Evolutionary conservation across 176 grass and related monocot genomes (phyloP), one percentile per base, ranked within the genome.

Genomic region (Aegilops bicornis): DNA sequence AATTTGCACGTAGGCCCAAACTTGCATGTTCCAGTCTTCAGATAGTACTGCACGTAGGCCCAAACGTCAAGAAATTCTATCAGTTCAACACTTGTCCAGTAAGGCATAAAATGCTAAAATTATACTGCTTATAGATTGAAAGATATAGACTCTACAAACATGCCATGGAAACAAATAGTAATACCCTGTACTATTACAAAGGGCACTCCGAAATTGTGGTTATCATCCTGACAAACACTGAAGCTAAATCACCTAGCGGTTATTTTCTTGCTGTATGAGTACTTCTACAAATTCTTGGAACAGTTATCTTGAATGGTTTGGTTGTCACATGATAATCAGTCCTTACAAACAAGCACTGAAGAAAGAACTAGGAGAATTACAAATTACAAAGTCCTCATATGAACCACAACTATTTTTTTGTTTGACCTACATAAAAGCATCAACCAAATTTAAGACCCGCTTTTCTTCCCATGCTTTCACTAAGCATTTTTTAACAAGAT

Each of bases 1-100:
- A 99, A 99, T 93, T 99, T 99, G 86, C 97, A 99, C 63, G 97
- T 99, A 79, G 94, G 92, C 45, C 97, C 97, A 92, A 97, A 99
- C 87, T 99, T 99, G 90, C 97, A 99, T 80, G 94, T 97, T 87
- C 94, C 97, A 1, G 94, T 97, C 89, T 96, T 99, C 82, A 99
- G 77, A 83, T 95, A 99, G 69, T 92, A 99, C 97, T 99, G 77
- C 22, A 89, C 7, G 17, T 78, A 69, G 36, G 36, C 6, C 36
- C 36, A 48, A 79, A 58, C 4, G 2, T 84, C 69, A n/a, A 77
- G 27, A 54, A 82, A 84, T 52, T 58, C n/a, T 33, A 69, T 91
- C 63, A 77, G 74, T 45, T 80, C 24, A 80, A 77, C 45, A 82
- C 10, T 62, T 23, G 24, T 59, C 15, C 69, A 59, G 27, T 35